These are phyloP conservation scores for Pseudocercospora musae DNA, from an alignment of 2,329 filamentous ascomycete species.

Conservation along the genomic window DNA sequence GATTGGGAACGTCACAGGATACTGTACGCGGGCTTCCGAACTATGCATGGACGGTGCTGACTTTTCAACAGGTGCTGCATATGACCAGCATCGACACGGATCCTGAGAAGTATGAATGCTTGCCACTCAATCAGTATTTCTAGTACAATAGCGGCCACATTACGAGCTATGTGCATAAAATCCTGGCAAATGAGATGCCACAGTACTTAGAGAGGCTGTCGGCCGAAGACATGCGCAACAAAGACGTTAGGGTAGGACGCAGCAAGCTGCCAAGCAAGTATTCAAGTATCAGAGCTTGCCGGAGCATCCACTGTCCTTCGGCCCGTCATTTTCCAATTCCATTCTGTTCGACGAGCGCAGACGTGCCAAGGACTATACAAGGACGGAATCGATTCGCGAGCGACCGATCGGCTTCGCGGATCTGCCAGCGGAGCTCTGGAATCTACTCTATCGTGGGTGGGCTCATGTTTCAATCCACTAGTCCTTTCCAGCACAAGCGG, in stretches of 20 bases:
- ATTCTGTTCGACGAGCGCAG: too few species aligned
- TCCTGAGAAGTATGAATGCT: background rate
- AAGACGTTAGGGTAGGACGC: background rate
- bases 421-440: constrained; percentile 13
- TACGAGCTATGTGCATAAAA: background rate
- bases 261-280: background rate
- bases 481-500: too few species aligned
- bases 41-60: background rate
- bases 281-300: background rate
- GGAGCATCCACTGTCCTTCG: too few species aligned
- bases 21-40: background rate
- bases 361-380: too few species aligned
- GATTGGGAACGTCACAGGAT: background rate
- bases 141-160: background rate
- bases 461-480: too few species aligned
- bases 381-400: too few species aligned
- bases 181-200: background rate
- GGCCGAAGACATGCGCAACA: background rate
- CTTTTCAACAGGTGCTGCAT: background rate
- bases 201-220: background rate
- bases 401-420: constrained; percentile 4
- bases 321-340: too few species aligned
- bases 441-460: constrained; percentile 14
- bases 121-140: background rate
- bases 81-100: background rate